Percentiles rank a stretch among this genome's conserved stretches.
Evolutionary conservation across 352 stramenopile species (phyloP).

Genomic region (Aphanomyces astaci): DNA sequence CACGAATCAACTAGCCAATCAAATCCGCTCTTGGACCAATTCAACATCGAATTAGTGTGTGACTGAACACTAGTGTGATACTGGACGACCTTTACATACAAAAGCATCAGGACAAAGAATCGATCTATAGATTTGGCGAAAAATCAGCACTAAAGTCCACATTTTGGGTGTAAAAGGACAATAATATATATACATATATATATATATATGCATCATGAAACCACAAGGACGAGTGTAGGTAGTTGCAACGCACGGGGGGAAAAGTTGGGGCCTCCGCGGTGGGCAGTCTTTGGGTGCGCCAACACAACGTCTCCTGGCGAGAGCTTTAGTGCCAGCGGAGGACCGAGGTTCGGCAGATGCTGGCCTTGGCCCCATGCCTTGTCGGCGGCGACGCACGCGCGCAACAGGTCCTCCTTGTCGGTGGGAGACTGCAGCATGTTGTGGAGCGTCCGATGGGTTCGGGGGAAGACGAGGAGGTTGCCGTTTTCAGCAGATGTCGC

Average conservation of each 20-base stretch:
- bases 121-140: no score
- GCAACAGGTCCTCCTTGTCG: conserved; percentile 41
- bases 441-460: conserved; percentile 48
- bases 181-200: no score
- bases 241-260: conserved; percentile 27
- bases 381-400: conserved; percentile 53
- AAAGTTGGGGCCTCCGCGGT: conserved; percentile 73
- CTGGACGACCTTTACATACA: no score
- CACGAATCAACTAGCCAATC: no score
- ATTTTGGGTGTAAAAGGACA: no score
- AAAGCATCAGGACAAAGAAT: no score
- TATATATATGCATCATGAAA: no score
- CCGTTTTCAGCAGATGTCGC: conserved; percentile 39
- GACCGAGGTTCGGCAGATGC: conserved; percentile 46
- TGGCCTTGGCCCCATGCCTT: conserved; percentile 74
- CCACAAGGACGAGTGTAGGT: no score
- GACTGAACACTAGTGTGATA: no score
- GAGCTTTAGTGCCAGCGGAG: conserved; percentile 50
- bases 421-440: conserved; percentile 29
- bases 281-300: conserved; percentile 61
- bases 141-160: no score
- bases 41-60: no score
- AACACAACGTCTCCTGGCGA: conserved; percentile 56
- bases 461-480: conserved; percentile 70
- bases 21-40: no score